These are phyloP conservation scores for Cladosporium velox DNA, from an alignment of 2,329 filamentous ascomycete species.

Conservation along the genomic window DNA sequence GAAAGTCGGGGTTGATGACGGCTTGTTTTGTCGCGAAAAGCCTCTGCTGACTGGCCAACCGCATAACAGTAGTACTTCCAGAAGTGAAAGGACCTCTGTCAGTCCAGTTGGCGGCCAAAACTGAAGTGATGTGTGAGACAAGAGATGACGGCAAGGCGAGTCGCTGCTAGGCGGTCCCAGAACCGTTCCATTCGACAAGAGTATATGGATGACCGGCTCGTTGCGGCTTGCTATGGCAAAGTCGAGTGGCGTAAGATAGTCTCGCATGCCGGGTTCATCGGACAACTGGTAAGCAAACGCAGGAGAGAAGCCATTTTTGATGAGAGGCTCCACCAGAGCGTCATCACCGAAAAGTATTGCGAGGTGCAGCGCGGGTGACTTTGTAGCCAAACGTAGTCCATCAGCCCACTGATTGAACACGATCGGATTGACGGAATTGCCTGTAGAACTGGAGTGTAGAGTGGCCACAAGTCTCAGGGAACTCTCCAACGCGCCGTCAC, in stretches of 20 bases:
- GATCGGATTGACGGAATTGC: neutral
- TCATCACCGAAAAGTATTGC: slow-evolving; percentile 4
- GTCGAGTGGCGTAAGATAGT: neutral
- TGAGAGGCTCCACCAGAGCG: neutral
- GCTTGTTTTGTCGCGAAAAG: neutral
- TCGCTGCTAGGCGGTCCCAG: neutral
- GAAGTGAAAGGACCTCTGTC: neutral
- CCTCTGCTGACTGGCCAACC: slow-evolving; percentile 2
- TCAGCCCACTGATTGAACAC: neutral
- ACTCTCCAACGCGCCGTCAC: neutral
- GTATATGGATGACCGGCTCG: neutral
- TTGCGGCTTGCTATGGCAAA: slow-evolving; percentile 3
- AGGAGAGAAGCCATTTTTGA: slow-evolving; percentile 6
- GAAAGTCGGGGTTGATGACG: neutral
- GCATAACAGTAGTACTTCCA: neutral
- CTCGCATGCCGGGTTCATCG: slow-evolving; percentile 1
- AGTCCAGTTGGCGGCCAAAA: neutral
- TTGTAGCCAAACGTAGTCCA: neutral
- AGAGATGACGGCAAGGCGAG: slow-evolving; percentile 9
- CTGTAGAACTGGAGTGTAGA: neutral
- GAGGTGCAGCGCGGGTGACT: slow-evolving; percentile 3
- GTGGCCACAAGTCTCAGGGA: neutral
- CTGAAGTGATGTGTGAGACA: neutral
- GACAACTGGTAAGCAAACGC: neutral
- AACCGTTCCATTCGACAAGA: neutral